Conservation (phyloP, 306 rosid genomes). For the Pterocarpus macrocarpus region DNA sequence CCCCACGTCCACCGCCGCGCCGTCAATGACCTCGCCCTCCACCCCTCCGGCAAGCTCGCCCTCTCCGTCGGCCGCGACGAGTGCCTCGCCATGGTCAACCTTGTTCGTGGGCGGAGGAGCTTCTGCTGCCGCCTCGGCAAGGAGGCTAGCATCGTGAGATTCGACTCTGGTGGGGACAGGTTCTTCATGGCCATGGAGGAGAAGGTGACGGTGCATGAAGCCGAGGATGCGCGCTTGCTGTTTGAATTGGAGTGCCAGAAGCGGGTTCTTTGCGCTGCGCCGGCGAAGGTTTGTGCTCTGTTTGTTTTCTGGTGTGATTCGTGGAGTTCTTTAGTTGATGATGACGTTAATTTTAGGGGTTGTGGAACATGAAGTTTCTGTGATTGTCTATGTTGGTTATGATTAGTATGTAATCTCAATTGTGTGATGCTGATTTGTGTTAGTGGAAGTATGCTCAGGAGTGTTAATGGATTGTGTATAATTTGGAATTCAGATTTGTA, state of each 20-base stretch:
- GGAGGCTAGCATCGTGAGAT: constrained; percentile 75
- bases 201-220: constrained; percentile 72
- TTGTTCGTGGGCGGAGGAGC: constrained; percentile 83
- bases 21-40: constrained; percentile 82
- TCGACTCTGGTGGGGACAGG: constrained; percentile 62
- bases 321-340: background rate
- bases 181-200: constrained; percentile 75
- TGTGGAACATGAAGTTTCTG: background rate
- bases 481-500: background rate
- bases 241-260: constrained; percentile 66
- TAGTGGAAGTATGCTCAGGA: background rate
- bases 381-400: background rate
- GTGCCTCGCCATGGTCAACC: constrained; percentile 85
- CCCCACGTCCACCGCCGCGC: constrained; percentile 64
- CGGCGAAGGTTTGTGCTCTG: constrained; percentile 62
- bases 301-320: background rate
- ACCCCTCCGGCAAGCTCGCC: constrained; percentile 84
- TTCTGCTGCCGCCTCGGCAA: constrained; percentile 71
- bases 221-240: constrained; percentile 83
- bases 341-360: background rate
- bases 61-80: constrained; percentile 77
- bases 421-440: background rate
- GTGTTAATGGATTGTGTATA: background rate
- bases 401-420: background rate
- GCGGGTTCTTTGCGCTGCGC: constrained; percentile 67